Evolutionary conservation across 164 flowering plant species (phyloP).

Genomic region (Saururus chinensis): DNA sequence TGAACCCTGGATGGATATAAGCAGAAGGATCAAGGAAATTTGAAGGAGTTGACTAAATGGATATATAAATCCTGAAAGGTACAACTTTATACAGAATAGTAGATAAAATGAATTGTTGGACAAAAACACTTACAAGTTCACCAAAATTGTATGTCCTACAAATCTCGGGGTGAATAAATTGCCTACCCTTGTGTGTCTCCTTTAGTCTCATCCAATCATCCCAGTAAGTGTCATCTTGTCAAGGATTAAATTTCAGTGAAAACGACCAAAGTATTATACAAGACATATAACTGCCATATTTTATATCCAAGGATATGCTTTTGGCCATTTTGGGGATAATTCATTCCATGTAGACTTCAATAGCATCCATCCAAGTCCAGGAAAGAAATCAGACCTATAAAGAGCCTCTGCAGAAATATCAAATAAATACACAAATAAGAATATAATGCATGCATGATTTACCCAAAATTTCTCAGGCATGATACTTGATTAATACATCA

Average conservation of each 20-base stretch:
- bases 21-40: background rate
- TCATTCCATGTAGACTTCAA: constrained; percentile 81
- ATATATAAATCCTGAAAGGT: background rate
- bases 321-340: constrained; percentile 97
- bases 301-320: constrained; percentile 82
- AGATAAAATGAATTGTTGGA: background rate
- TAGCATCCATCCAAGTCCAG: constrained; percentile 99
- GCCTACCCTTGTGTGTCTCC: constrained; percentile 81
- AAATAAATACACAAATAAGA: background rate
- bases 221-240: constrained; percentile 77
- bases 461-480: background rate
- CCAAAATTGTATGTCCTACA: constrained; percentile 99
- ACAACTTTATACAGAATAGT: background rate
- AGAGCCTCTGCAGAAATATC: constrained; percentile 54
- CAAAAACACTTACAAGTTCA: constrained; percentile 56
- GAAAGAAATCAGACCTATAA: constrained; percentile 95
- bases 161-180: constrained; percentile 93
- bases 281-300: background rate
- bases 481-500: no score
- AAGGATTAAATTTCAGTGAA: constrained; percentile 22
- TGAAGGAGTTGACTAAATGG: background rate
- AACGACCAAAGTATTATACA: background rate
- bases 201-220: constrained; percentile 98
- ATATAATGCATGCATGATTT: background rate
- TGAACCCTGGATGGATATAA: constrained; percentile 47